Evolutionary conservation across 2,329 filamentous ascomycete genomes (phyloP), one percentile per base, ranked within the genome.

Genomic region (Drechslerella stenobrocha): DNA sequence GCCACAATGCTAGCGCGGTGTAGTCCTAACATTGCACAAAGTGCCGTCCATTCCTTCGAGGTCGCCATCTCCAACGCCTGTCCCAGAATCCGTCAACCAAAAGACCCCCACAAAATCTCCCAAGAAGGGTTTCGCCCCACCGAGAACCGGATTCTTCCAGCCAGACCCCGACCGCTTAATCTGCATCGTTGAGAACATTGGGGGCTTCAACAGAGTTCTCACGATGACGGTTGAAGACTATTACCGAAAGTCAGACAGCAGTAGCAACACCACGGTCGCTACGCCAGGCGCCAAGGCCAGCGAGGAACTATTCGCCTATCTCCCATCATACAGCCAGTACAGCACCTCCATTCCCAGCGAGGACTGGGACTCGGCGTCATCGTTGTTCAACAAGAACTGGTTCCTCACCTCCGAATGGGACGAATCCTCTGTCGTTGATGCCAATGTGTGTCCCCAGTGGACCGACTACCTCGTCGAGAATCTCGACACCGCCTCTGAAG

Each of bases 271-370:
- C 4, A 32, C 50, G 8, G 55, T 42, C 24, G 52, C 63, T n/a
- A 67, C 55, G 3, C 55, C 63, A 4, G 55, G 55, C 37, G 28
- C 34, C 4, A 67, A 67, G 26, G 63, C 63, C 4, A 67, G 63
- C 13, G 63, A 67, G n/a, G 63, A 67, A 35, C 63, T 67, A 15
- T 67, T 67, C 45, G 63, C 63, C 45, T 67, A 60, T 20, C 63
- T 60, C 15, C 50, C 63, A 40, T 40, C 63, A 3, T 44, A 50
- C 47, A 67, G 63, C 18, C 55, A 67, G 44, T 60, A 67, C 23
- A 67, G 63, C 40, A 42, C 24, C 8, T 67, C 63, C 13, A 67
- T 67, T 15, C 55, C 55, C 13, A 67, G 55, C 30, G 63, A 67
- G n/a, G 63, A 67, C 28, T 60, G 55, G 63, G 55, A 55, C 13